phyloP scores from a whole-genome alignment of 352 stramenopile species.

The Peronospora tabacina region DNA sequence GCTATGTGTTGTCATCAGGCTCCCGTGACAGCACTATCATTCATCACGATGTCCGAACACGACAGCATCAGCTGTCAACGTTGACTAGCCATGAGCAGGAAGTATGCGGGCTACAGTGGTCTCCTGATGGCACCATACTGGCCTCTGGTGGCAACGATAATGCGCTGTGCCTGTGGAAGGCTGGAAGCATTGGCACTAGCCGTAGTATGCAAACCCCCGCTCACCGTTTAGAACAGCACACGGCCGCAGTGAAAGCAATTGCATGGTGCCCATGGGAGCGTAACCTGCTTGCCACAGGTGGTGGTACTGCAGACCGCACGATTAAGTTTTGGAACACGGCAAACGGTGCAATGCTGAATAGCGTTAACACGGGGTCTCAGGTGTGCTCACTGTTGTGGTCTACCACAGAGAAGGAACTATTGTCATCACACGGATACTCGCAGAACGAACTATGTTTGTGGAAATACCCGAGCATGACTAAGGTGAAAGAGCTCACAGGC shows the following conservation, averaged over 20 bases:
- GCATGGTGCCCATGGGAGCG: constrained; percentile 98
- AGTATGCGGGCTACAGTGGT: constrained; percentile 96
- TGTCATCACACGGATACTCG: constrained; percentile 96
- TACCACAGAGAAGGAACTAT: constrained; percentile 90
- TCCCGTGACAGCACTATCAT: constrained; percentile 93
- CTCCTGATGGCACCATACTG: constrained; percentile 91
- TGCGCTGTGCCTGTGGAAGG: constrained; percentile 92
- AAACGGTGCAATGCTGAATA: constrained; percentile 92
- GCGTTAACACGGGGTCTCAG: constrained; percentile 96
- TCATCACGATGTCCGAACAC: constrained; percentile 62
- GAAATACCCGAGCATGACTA: constrained; percentile 98
- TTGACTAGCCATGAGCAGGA: constrained; percentile 94
- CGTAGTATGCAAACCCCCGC: constrained; percentile 48
- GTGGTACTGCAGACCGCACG: constrained; percentile 94
- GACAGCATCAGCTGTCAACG: constrained; percentile 83
- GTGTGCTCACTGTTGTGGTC: constrained; percentile 95
- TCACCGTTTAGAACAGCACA: constrained; percentile 92
- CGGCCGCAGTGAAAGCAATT: constrained; percentile 96
- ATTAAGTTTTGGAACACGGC: constrained; percentile 99
- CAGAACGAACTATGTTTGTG: constrained; percentile 97
- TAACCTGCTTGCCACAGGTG: constrained; percentile 94
- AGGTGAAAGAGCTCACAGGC: constrained; percentile 95
- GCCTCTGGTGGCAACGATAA: constrained; percentile 98
- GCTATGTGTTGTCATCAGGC: constrained; percentile 88
- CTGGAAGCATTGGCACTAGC: constrained; percentile 76